Evolutionary conservation across 768 basidiomycete species (phyloP).

Genomic region (Rhizopogon sp.): DNA sequence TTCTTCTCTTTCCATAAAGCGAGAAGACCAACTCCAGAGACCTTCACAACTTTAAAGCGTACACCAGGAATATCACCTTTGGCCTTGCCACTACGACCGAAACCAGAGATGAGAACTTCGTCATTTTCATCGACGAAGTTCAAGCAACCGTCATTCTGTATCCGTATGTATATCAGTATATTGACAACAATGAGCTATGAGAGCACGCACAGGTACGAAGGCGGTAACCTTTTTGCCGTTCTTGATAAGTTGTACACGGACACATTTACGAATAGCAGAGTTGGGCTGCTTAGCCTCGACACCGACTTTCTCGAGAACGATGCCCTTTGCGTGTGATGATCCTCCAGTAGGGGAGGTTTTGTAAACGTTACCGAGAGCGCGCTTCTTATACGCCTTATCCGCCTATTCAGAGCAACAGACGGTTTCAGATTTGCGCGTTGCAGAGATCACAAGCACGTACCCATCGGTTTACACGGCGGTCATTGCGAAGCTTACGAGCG

Average conservation of each 20-base stretch:
- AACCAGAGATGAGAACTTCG: conserved; percentile 99
- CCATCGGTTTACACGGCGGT: conserved; percentile 96
- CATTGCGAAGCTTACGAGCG: conserved; percentile 94
- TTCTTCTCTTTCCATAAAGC: conserved; percentile 99
- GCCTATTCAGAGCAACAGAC: conserved; percentile 46
- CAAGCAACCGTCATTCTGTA: conserved; percentile 90
- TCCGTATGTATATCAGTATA: conserved; percentile 4
- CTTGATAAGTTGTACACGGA: conserved; percentile 99
- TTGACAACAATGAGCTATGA: neutral
- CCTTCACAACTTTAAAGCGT: conserved; percentile 99
- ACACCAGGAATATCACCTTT: conserved; percentile 99
- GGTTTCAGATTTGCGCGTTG: conserved; percentile 10
- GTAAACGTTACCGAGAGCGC: conserved; percentile 98
- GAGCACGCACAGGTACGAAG: conserved; percentile 85
- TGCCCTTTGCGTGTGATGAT: conserved; percentile 99
- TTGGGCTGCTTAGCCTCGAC: conserved; percentile 99
- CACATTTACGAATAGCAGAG: conserved; percentile 99
- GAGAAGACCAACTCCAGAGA: conserved; percentile 97
- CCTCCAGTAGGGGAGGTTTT: conserved; percentile 99
- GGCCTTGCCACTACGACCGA: conserved; percentile 99
- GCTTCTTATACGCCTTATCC: conserved; percentile 99
- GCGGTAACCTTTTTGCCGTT: conserved; percentile 99
- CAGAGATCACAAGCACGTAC: conserved; percentile 39
- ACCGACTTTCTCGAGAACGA: conserved; percentile 99
- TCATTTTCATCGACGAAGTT: conserved; percentile 99